Percentiles rank a stretch among this genome's conserved stretches.
These are phyloP conservation scores for Elsinoe necatrix DNA, from an alignment of 2,329 filamentous ascomycete species.

Conservation along the genomic window DNA sequence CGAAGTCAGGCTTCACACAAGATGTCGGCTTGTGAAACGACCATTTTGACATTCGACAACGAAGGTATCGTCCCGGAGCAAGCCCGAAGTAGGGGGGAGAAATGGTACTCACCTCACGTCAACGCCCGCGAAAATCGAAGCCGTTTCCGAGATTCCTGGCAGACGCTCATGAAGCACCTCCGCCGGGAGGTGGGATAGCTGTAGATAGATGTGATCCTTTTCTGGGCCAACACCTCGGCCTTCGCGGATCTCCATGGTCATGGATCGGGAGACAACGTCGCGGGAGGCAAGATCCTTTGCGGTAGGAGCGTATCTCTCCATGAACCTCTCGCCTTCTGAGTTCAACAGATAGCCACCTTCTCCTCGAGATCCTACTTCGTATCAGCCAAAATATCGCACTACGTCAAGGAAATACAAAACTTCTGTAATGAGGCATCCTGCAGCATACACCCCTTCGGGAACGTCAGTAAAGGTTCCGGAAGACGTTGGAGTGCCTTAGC, in stretches of 20 bases:
- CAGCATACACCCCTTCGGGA: constrained; percentile 70
- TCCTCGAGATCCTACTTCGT: constrained; percentile 84
- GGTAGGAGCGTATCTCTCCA: constrained; percentile 96
- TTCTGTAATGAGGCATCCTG: constrained; percentile 88
- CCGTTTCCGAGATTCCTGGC: constrained; percentile 96
- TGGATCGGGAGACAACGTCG: constrained; percentile 93
- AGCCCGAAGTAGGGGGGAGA: too few relatives aligned
- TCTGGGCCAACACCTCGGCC: constrained; percentile 94
- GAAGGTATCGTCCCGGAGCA: too few relatives aligned
- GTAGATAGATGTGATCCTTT: constrained; percentile 97
- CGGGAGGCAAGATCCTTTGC: constrained; percentile 95
- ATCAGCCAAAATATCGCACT: too few relatives aligned
- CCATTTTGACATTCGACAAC: too few relatives aligned
- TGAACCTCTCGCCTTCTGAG: constrained; percentile 96
- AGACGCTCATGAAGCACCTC: constrained; percentile 93
- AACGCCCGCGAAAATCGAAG: constrained; percentile 92
- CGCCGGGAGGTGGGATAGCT: constrained; percentile 87
- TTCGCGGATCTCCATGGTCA: constrained; percentile 97
- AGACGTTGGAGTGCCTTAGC: not conserved
- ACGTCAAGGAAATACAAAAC: not conserved
- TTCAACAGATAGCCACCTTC: constrained; percentile 97
- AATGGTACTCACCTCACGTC: constrained; percentile 58
- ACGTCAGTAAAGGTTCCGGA: not conserved
- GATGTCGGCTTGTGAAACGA: too few relatives aligned
- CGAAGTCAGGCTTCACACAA: not conserved